Evolutionary conservation across 1,284 basidiomycete genomes (phyloP).

Genomic region (Leccinum subrobustum): DNA sequence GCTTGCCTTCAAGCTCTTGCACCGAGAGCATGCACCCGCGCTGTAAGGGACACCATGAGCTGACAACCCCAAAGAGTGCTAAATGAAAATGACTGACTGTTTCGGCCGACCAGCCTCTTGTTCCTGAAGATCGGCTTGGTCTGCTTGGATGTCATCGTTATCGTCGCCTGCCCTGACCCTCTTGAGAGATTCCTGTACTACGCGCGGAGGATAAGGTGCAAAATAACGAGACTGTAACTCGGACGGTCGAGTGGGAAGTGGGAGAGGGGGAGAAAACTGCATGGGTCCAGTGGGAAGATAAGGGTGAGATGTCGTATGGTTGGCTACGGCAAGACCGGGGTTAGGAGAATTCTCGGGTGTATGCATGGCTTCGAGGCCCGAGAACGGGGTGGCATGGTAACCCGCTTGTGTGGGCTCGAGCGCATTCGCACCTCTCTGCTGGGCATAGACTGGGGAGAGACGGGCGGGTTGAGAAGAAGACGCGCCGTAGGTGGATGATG

Average conservation of each 20-base stretch:
- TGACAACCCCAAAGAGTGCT: background rate
- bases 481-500: slow-evolving; percentile 17
- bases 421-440: slow-evolving; percentile 1
- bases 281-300: slow-evolving; percentile 29
- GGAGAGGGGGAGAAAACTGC: slow-evolving; percentile 32
- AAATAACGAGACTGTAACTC: slow-evolving; percentile 33
- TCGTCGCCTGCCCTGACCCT: slow-evolving; percentile 24
- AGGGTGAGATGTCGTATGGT: slow-evolving; percentile 12
- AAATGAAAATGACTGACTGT: slow-evolving; percentile 14
- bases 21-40: slow-evolving; percentile 65
- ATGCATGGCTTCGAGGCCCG: slow-evolving; percentile 7
- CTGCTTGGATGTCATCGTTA: slow-evolving; percentile 22
- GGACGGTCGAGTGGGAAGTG: slow-evolving; percentile 29
- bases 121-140: slow-evolving; percentile 26
- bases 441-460: slow-evolving; percentile 22
- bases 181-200: slow-evolving; percentile 15
- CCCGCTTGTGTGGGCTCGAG: slow-evolving; percentile 12
- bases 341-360: slow-evolving; percentile 17
- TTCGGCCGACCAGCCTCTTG: slow-evolving; percentile 21
- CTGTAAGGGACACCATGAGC: slow-evolving; percentile 25
- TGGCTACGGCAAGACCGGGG: background rate
- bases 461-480: slow-evolving; percentile 12
- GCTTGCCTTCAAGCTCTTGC: slow-evolving; percentile 67
- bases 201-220: background rate
- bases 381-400: slow-evolving; percentile 15